Conservation (phyloP, 2,329 filamentous ascomycete genomes). For the Annulohypoxylon truncatum region DNA sequence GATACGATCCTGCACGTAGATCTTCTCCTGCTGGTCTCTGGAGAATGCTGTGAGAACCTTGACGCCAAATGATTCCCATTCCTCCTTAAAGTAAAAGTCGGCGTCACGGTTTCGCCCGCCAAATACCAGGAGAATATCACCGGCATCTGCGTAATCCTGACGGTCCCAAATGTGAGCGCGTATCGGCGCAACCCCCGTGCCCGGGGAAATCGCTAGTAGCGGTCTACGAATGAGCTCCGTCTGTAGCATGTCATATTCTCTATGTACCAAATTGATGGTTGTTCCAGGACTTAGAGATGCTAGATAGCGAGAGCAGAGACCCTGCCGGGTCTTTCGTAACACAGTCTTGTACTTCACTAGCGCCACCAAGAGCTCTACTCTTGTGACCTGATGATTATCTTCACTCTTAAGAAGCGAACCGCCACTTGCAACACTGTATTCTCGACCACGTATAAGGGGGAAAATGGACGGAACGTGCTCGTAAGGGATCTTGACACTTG, state of each 20-base stretch:
- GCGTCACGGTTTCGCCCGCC: constrained; percentile 79
- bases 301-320: constrained; percentile 91
- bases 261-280: constrained; percentile 63
- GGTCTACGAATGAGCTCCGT: constrained; percentile 55
- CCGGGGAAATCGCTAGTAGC: constrained; percentile 82
- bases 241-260: constrained; percentile 56
- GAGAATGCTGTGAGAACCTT: constrained; percentile 75
- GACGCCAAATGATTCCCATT: constrained; percentile 72
- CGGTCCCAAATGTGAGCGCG: constrained; percentile 84
- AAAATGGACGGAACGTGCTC: constrained; percentile 78
- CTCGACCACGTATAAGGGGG: constrained; percentile 84
- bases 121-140: constrained; percentile 74
- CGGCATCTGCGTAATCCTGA: constrained; percentile 43
- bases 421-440: constrained; percentile 92
- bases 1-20: constrained; percentile 68
- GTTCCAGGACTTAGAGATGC: constrained; percentile 70
- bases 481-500: constrained; percentile 83
- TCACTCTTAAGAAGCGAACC: constrained; percentile 55
- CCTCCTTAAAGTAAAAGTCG: constrained; percentile 84
- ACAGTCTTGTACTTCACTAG: constrained; percentile 93
- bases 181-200: constrained; percentile 88
- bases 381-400: constrained; percentile 50
- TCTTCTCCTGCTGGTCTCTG: constrained; percentile 69
- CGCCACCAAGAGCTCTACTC: constrained; percentile 81
- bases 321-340: constrained; percentile 83